Percentiles rank a stretch among this genome's conserved stretches.
phyloP scores from a whole-genome alignment of 306 rosid genomes.

The Gastrolobium villosum region DNA sequence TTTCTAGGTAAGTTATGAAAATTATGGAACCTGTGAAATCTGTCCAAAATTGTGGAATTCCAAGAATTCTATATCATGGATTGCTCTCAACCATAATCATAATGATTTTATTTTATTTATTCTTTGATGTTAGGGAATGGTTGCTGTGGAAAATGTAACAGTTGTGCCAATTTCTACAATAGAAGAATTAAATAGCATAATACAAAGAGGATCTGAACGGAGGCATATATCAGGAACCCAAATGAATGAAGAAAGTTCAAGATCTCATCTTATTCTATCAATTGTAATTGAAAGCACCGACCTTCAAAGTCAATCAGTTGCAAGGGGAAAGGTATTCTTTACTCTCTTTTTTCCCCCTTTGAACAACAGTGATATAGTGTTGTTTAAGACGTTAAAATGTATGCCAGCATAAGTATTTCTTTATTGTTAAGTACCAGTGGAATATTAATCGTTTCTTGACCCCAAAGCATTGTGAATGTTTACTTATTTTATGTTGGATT shows the following conservation, averaged over 20 bases:
- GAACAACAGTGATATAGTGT: conserved; percentile 1
- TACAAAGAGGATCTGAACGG: conserved; percentile 83
- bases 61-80: not conserved
- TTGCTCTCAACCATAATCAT: conserved; percentile 17
- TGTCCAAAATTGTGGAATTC: not conserved
- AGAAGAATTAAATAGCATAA: conserved; percentile 76
- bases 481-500: conserved; percentile 32
- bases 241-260: conserved; percentile 95
- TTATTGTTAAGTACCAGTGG: conserved; percentile 1
- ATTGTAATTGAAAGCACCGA: conserved; percentile 88
- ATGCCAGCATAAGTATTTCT: not conserved
- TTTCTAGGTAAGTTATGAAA: conserved; percentile 8
- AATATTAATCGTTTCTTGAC: conserved; percentile 31
- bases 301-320: conserved; percentile 90
- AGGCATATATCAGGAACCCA: conserved; percentile 86
- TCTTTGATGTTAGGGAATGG: conserved; percentile 85
- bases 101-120: conserved; percentile 37
- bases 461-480: conserved; percentile 7
- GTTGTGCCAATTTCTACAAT: conserved; percentile 72
- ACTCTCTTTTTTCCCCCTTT: not conserved
- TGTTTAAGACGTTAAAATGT: not conserved
- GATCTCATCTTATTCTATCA: conserved; percentile 95
- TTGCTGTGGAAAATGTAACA: conserved; percentile 81
- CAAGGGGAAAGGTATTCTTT: conserved; percentile 87
- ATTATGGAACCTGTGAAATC: not conserved